Evolutionary conservation across 768 basidiomycete species (phyloP).

Genomic region (Macrolepiota albuminosa): DNA sequence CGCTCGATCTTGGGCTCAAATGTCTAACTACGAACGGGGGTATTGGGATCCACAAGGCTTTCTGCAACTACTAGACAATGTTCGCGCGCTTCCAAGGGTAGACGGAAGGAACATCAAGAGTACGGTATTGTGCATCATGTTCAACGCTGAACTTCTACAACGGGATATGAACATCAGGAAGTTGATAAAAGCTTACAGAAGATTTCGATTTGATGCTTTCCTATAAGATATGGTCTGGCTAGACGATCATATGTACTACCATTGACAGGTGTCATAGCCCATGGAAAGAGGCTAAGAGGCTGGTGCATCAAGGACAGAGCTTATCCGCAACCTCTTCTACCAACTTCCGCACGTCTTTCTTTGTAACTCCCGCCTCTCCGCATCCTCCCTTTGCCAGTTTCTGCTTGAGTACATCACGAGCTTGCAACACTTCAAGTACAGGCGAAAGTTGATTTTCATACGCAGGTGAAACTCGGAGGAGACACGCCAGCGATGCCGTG

Average conservation of each 20-base stretch:
- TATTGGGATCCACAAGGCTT: background rate
- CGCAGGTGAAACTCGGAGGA: slow-evolving; percentile 71
- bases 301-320: slow-evolving; percentile 30
- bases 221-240: background rate
- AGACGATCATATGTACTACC: background rate
- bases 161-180: too few relatives aligned
- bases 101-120: background rate
- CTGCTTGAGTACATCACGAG: slow-evolving; percentile 46
- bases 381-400: slow-evolving; percentile 54
- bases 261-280: background rate
- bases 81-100: background rate
- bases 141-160: background rate
- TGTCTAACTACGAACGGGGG: background rate
- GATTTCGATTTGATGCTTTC: background rate
- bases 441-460: slow-evolving; percentile 48
- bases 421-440: slow-evolving; percentile 70
- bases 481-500: slow-evolving; percentile 69
- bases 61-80: background rate
- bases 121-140: background rate
- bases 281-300: too few relatives aligned
- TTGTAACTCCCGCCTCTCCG: slow-evolving; percentile 45
- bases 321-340: slow-evolving; percentile 57
- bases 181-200: too few relatives aligned
- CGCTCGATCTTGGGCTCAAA: background rate
- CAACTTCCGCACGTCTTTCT: slow-evolving; percentile 63